These are phyloP conservation scores for Kregervanrija pseudodelftensis DNA, from an alignment of 805 yeast species.

Conservation along the genomic window DNA sequence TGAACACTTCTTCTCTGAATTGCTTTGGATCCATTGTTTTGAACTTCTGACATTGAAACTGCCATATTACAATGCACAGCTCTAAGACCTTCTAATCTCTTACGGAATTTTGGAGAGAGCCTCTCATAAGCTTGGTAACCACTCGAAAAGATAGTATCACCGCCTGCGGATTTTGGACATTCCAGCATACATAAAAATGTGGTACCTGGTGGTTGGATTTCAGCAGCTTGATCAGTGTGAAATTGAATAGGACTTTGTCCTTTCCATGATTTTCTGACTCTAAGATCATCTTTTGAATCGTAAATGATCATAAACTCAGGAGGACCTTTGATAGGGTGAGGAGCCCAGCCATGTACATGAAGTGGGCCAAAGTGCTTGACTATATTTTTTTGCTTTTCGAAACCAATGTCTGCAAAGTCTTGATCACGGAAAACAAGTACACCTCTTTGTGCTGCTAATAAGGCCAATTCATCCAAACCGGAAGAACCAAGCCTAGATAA, in stretches of 20 bases:
- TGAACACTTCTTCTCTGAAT: conserved; percentile 59
- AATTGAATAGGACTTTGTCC: conserved; percentile 35
- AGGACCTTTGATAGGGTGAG: conserved; percentile 72
- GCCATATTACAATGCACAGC: conserved; percentile 49
- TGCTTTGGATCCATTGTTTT: conserved; percentile 54
- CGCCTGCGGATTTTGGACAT: conserved; percentile 42
- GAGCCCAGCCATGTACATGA: conserved; percentile 61
- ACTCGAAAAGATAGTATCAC: conserved; percentile 71
- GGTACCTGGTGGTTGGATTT: conserved; percentile 64
- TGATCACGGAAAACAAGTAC: conserved; percentile 62
- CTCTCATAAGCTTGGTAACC: conserved; percentile 63
- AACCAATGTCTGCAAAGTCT: conserved; percentile 54
- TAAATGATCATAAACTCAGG: conserved; percentile 57
- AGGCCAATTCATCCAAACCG: conserved; percentile 67
- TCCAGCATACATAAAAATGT: conserved; percentile 63
- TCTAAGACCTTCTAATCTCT: conserved; percentile 51
- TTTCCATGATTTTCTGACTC: conserved; percentile 51
- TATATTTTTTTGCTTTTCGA: conserved; percentile 39
- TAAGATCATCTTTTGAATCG: conserved; percentile 56
- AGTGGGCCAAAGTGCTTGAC: conserved; percentile 63
- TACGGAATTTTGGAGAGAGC: conserved; percentile 57
- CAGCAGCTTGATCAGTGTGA: conserved; percentile 75
- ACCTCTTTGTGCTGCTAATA: conserved; percentile 63
- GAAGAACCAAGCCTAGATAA: conserved; percentile 42
- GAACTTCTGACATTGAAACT: conserved; percentile 42